phyloP scores from a whole-genome alignment of 495 filamentous ascomycete species.

The Aspergillus heteromorphus region DNA sequence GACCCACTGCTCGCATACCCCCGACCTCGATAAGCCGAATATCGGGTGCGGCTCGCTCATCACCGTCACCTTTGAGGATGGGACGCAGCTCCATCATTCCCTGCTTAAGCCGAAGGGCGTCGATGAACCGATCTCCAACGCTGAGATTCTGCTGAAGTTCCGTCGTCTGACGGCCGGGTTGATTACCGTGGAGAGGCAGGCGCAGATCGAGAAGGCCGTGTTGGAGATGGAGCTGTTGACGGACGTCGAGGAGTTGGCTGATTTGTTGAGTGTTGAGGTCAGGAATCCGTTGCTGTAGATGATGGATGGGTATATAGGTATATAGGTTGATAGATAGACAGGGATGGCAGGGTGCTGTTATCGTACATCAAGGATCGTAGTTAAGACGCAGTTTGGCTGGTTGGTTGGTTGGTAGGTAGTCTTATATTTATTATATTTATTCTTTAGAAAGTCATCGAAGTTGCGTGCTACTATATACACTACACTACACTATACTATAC shows the following conservation, averaged over 20 bases:
- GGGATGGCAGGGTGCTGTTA: no score
- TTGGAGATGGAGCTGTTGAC: background rate
- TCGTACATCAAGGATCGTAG: no score
- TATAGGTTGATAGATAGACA: no score
- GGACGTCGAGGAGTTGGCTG: background rate
- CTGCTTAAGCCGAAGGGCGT: background rate
- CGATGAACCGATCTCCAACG: background rate
- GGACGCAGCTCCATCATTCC: background rate
- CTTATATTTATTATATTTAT: no score
- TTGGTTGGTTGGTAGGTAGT: no score
- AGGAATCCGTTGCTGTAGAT: background rate
- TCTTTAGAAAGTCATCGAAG: no score
- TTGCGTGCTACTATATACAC: no score
- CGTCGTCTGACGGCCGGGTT: background rate
- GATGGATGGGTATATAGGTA: no score
- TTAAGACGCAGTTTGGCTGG: no score
- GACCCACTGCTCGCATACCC: constrained; percentile 28
- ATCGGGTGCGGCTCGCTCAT: background rate
- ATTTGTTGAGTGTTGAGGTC: background rate
- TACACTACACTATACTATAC: no score
- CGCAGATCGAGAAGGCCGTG: background rate
- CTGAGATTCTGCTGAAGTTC: background rate
- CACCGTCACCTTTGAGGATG: background rate
- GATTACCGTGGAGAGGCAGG: background rate
- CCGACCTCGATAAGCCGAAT: constrained; percentile 6